A percentile compares a stretch with the other conserved stretches of the same genome.
Evolutionary conservation across 78 protist species (phyloP).

Genomic region (Tieghemostelium lacteum): DNA sequence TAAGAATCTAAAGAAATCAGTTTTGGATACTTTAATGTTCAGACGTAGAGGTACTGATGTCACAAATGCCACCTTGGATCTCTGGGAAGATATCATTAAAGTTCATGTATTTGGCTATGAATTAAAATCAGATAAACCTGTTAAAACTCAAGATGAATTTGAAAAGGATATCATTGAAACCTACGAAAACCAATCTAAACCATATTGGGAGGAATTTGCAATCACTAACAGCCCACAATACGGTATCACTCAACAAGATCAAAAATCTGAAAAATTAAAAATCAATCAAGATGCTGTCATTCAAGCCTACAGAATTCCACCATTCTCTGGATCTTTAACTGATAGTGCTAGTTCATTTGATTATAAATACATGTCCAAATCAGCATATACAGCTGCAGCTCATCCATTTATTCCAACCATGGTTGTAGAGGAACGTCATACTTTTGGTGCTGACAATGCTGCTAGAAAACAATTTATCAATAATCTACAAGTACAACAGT

Average conservation of each 20-base stretch:
- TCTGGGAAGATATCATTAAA: constrained; percentile 31
- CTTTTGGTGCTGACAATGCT: not conserved
- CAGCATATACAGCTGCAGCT: not conserved
- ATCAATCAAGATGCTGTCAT: not conserved
- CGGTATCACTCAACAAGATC: not conserved
- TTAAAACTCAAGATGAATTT: not conserved
- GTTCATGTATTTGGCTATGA: constrained; percentile 12
- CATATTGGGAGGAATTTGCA: not conserved
- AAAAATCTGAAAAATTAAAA: not conserved
- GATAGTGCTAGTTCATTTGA: not conserved
- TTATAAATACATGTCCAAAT: not conserved
- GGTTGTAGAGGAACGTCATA: not conserved
- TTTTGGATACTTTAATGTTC: not conserved
- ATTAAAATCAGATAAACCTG: not conserved
- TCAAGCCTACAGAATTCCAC: constrained; percentile 23
- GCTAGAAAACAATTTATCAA: not conserved
- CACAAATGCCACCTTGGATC: not conserved
- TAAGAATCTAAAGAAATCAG: not conserved
- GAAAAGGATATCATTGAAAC: not conserved
- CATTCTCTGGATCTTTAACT: not conserved
- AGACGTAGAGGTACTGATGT: constrained; percentile 18
- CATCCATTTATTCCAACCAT: not conserved
- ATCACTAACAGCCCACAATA: not conserved
- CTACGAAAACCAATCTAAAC: not conserved
- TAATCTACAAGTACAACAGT: too few species aligned